Conservation (phyloP, 225 moss, liverwort and hornwort species). For the Marchantia polymorpha region DNA sequence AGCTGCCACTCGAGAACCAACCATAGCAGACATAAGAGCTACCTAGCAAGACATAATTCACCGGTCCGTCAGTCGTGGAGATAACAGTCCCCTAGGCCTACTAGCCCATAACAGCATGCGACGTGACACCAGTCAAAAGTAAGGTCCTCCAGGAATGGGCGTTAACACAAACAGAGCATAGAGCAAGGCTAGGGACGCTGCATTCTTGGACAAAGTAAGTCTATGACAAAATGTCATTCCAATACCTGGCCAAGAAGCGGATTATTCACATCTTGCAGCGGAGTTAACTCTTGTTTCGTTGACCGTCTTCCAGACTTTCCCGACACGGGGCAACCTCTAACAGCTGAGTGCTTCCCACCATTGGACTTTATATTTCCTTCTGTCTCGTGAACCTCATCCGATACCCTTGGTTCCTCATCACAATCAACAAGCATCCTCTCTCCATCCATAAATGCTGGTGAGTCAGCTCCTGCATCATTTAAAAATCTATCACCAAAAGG, state of each 20-base stretch:
- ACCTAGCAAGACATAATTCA: slow-evolving; percentile 51
- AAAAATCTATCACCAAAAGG: slow-evolving; percentile 69
- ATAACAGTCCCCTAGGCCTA: neutral
- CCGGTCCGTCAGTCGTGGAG: neutral
- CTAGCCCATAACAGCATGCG: neutral
- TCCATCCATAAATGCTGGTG: slow-evolving; percentile 18
- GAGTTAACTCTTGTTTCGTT: slow-evolving; percentile 44
- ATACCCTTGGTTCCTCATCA: neutral
- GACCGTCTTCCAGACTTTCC: slow-evolving; percentile 21
- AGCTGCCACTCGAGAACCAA: slow-evolving; percentile 83
- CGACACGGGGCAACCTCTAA: slow-evolving; percentile 4
- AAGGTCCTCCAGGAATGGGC: neutral
- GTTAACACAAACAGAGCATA: neutral
- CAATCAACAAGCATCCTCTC: neutral
- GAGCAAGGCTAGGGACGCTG: neutral
- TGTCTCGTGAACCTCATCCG: slow-evolving; percentile 5
- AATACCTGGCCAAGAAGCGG: slow-evolving; percentile 84
- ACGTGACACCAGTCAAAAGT: neutral
- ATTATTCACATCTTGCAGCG: slow-evolving; percentile 74
- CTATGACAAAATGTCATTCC: neutral
- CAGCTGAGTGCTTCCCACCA: slow-evolving; percentile 22
- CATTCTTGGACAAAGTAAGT: neutral
- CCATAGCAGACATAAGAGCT: slow-evolving; percentile 82
- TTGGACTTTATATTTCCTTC: slow-evolving; percentile 15
- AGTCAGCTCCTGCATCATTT: slow-evolving; percentile 28